Evolutionary conservation across 805 yeast species (phyloP).

Genomic region (Lipomyces yamanashiensis): DNA sequence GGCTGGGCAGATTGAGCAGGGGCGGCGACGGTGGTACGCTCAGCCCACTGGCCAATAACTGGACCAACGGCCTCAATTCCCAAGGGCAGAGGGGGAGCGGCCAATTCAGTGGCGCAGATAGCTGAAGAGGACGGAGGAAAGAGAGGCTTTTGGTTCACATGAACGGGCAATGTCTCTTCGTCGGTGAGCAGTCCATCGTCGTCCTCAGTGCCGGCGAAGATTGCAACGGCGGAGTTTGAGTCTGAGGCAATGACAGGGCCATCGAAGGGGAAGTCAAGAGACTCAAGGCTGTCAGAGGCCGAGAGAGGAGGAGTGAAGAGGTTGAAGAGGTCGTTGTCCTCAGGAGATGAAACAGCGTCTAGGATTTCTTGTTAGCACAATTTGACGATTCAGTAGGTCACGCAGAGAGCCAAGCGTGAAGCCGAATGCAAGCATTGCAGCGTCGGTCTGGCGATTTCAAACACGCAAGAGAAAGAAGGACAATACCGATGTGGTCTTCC

Average conservation of each 20-base stretch:
- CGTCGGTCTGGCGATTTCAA: too few species aligned
- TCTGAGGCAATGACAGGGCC: constrained; percentile 16
- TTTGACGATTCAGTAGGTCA: not conserved
- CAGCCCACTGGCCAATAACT: constrained; percentile 26
- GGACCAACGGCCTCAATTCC: constrained; percentile 23
- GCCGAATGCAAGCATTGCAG: not conserved
- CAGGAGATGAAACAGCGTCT: constrained; percentile 25
- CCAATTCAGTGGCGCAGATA: not conserved
- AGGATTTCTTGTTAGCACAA: not conserved
- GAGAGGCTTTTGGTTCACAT: not conserved
- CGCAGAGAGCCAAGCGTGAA: not conserved
- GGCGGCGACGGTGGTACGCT: not conserved
- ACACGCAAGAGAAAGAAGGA: not conserved
- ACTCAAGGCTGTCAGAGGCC: constrained; percentile 7
- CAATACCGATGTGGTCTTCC: constrained; percentile 15
- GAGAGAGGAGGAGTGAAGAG: constrained; percentile 28
- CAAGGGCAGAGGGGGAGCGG: constrained; percentile 6
- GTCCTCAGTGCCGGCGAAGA: constrained; percentile 9
- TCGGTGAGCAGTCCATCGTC: constrained; percentile 25
- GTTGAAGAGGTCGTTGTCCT: constrained; percentile 27
- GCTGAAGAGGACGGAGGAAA: not conserved
- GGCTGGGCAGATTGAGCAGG: not conserved
- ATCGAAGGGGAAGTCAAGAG: constrained; percentile 15
- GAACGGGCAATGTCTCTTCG: constrained; percentile 19
- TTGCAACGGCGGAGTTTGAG: constrained; percentile 9